Base-by-base conservation (phyloP, 179 eudicot genomes). In the Patellifolia procumbens region DNA sequence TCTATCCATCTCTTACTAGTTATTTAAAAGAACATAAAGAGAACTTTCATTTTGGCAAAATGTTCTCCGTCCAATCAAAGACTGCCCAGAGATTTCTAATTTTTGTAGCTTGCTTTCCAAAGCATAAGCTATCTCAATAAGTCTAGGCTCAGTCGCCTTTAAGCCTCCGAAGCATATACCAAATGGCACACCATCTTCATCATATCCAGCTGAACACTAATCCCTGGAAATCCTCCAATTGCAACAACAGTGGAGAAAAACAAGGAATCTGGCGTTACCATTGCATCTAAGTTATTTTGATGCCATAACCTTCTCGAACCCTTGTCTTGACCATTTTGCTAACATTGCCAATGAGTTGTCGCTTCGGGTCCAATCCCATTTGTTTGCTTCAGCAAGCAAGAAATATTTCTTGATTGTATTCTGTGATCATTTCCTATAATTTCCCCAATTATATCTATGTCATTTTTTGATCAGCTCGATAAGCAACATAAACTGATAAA, bases 61-160 rank as follows among this genome's bases (percentile, higher is more conserved):
- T n/a, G n/a, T n/a, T n/a, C n/a, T n/a, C n/a, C n/a, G n/a, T n/a
- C n/a, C n/a, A 11, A 26, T 71, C 24, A 73, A 17, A 77, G 35
- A n/a, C n/a, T 22, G 24, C n/a, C 19, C 48, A 88, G 90, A 7
- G 82, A 78, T 73, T 66, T 80, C 90, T 78, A 64, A 82, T 72
- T 63, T 74, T 75, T 10, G 87, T 87, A 58, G 91, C 91, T 71
- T 88, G 91, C 71, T 88, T n/a, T n/a, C 89, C 63, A 86, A 88
- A 19, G 63, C 91, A 74, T 82, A 88, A 42, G 87, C 87, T 61
- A 88, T 79, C 48, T 88, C 83, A 78, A 88, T 86, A 3, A 87
- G 83, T 77, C 64, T 70, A 11, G 86, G 87, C 60, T 86, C 87
- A 16, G 76, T 16, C 26, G 86, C 87, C 49, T 26, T 86, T 48